These are phyloP conservation scores for Cyamopsis tetragonoloba DNA, from an alignment of 306 rosid genomes.

Conservation along the genomic window DNA sequence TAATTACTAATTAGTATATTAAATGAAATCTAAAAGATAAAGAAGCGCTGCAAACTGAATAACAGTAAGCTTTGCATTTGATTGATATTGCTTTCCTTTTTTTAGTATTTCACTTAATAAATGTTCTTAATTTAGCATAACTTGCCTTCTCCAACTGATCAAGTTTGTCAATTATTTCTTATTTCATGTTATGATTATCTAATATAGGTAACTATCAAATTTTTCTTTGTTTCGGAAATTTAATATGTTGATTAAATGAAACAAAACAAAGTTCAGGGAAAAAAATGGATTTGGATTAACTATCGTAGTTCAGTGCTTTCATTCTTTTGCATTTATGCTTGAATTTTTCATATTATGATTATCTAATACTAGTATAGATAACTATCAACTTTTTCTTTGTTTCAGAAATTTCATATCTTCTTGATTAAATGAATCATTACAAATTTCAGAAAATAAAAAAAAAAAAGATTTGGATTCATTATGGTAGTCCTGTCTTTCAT, in stretches of 20 bases:
- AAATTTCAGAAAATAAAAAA: neutral
- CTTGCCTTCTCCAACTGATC: neutral
- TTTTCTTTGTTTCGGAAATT: neutral
- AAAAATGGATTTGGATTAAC: neutral
- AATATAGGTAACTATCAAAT: neutral
- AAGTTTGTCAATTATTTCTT: neutral
- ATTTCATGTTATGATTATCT: neutral
- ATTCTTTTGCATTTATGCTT: slow-evolving; percentile 8
- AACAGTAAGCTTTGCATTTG: neutral
- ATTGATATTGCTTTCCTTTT: neutral
- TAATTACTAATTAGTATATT: neutral
- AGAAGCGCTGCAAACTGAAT: neutral
- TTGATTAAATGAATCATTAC: neutral
- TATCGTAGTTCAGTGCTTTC: neutral
- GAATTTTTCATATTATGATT: slow-evolving; percentile 14
- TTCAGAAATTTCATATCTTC: neutral
- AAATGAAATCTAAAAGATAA: neutral
- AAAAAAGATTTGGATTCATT: slow-evolving; percentile 1
- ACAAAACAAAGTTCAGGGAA: neutral
- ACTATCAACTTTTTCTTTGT: neutral
- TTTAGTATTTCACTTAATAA: neutral
- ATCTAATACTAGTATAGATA: neutral
- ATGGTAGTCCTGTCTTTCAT: neutral
- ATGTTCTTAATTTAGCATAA: slow-evolving; percentile 8
- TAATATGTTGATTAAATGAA: neutral